Evolutionary conservation across 495 filamentous ascomycete species (phyloP).

Genomic region (Acidiella bohemica): DNA sequence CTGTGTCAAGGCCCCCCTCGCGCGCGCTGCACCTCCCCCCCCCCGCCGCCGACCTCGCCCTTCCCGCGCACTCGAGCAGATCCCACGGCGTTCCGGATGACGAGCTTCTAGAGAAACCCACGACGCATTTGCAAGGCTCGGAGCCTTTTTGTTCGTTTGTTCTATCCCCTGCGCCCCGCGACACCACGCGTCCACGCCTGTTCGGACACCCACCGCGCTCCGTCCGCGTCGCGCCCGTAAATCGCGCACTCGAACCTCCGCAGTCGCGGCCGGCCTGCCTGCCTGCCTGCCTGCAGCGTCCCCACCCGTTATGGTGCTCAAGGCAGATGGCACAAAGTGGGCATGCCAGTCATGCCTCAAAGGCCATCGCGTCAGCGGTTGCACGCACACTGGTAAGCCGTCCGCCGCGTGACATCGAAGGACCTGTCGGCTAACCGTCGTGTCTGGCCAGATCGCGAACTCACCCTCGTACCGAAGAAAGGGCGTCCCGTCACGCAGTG

Average conservation of each 20-base stretch:
- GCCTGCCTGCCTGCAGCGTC: no score
- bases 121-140: neutral
- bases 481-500: slow-evolving; percentile 98
- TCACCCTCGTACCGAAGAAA: slow-evolving; percentile 96
- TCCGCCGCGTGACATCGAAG: no score
- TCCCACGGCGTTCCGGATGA: slow-evolving; percentile 16
- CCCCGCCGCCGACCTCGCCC: neutral
- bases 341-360: slow-evolving; percentile 32
- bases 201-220: neutral
- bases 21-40: slow-evolving; percentile 5
- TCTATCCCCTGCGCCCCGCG: slow-evolving; percentile 1
- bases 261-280: slow-evolving; percentile 1
- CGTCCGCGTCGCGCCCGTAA: slow-evolving; percentile 1
- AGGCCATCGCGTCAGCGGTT: slow-evolving; percentile 33
- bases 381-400: slow-evolving; percentile 29
- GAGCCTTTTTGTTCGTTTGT: neutral
- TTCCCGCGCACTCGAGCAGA: slow-evolving; percentile 7
- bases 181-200: neutral
- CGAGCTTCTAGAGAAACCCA: slow-evolving; percentile 10
- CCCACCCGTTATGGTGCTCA: slow-evolving; percentile 19
- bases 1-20: slow-evolving; percentile 16
- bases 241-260: slow-evolving; percentile 4
- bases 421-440: neutral
- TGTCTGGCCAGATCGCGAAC: slow-evolving; percentile 56
- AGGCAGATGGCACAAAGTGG: slow-evolving; percentile 30